These are phyloP conservation scores for Phytophthora tubulina DNA, from an alignment of 352 stramenopile genomes.

Conservation along the genomic window DNA sequence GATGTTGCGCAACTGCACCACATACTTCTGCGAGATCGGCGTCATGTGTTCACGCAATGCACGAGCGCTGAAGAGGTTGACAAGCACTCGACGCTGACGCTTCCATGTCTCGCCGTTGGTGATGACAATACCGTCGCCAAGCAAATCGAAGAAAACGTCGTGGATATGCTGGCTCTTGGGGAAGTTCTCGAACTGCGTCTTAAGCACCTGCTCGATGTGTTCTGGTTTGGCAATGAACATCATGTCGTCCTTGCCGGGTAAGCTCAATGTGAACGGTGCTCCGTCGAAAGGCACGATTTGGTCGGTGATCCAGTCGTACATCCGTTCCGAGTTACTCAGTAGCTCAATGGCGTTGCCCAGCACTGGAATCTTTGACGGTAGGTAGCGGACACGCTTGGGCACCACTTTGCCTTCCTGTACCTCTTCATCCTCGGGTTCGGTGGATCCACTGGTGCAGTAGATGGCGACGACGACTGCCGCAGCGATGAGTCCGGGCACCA, in stretches of 20 bases:
- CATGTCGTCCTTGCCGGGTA: conserved; percentile 46
- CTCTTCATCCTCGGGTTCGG: conserved; percentile 11
- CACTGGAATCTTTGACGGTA: conserved; percentile 44
- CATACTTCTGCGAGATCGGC: conserved; percentile 43
- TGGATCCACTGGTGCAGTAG: conserved; percentile 25
- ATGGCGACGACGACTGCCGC: conserved; percentile 27
- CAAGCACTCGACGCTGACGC: conserved; percentile 49
- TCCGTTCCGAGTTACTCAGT: conserved; percentile 42
- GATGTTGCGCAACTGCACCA: conserved; percentile 37
- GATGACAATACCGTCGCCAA: conserved; percentile 69
- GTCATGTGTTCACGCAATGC: conserved; percentile 48
- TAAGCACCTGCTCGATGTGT: conserved; percentile 48
- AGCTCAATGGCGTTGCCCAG: conserved; percentile 53
- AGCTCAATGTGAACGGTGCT: conserved; percentile 47
- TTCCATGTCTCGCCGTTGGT: conserved; percentile 63
- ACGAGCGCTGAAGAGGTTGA: conserved; percentile 49
- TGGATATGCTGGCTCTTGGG: conserved; percentile 59
- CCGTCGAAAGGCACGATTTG: conserved; percentile 45
- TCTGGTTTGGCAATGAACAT: conserved; percentile 48
- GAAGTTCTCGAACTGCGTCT: conserved; percentile 69
- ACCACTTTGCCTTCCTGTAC: conserved; percentile 14
- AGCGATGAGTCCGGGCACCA: conserved; percentile 30
- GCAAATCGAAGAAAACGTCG: conserved; percentile 54
- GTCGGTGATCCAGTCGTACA: conserved; percentile 67
- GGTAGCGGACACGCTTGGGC: conserved; percentile 38